Evolutionary conservation across 768 basidiomycete species (phyloP), one percentile per base, ranked within the genome.

Genomic region (Calocera cornea): DNA sequence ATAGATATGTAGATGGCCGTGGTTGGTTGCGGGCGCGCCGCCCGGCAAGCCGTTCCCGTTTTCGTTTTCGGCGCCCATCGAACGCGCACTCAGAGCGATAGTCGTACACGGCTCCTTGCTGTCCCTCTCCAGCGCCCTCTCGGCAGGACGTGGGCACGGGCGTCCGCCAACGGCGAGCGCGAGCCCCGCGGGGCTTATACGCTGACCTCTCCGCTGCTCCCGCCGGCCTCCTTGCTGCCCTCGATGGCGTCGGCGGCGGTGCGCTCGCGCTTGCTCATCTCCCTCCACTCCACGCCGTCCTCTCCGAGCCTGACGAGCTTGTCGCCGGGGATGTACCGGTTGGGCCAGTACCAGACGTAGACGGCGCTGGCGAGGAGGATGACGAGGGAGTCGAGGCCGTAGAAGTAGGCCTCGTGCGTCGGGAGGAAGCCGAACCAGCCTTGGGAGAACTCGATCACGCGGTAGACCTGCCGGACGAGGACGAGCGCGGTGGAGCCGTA

Each of bases 301-400:
- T 60, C 54, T 27, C 54, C 54, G 14, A 60, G 31, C 2, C 54
- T 2, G 14, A 60, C 31, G 31, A 16, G 27, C 54, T 22, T 16
- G 22, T 60, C 54, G 10, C 27, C 14, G 5, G 54, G 54, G 31
- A 60, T 60, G 31, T 60, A 60, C 54, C 66, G 36, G 1, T 85
- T 84, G 2, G 87, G 88, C 87, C 87, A 90, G 74, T 86, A 85
- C 14, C 78, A 72, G 22, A 82, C 76, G 71, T 86, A 88, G 12
- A 84, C 76, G 0, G 74, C 75, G 49, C 85, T 81, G 27, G 87
- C 86, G 38, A 89, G 73, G 68, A 86, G 80, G 10, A 89, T 78
- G 5, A 87, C 88, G 2, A 89, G 78, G 0, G 86, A 82, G 73
- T 91, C 85, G 40, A 89, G 78, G 1, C 77, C 82, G 72, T 88